Base-by-base conservation (phyloP, 495 filamentous ascomycete species). In the Penicillium fimorum region DNA sequence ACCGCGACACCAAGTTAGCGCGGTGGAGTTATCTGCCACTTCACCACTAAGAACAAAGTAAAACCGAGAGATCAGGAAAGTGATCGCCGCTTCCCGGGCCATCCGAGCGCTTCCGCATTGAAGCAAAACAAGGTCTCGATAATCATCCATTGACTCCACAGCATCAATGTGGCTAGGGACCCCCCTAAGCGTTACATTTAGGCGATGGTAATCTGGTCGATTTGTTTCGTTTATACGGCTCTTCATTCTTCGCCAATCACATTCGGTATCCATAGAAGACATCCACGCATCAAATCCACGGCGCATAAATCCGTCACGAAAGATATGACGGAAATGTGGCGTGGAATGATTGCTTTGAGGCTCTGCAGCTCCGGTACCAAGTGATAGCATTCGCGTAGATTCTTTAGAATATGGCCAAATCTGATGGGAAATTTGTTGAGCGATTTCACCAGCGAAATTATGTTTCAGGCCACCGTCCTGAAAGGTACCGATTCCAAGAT, bases 271-370 rank as follows among this genome's bases (percentile, higher is more conserved):
- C 48, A 68, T 57, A 33, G 58, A 56, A 9, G 62, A 63, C 56
- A 68, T 68, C 55, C 50, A 68, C 10, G 60, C 55, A 42, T 62
- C 50, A 47, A 60, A 65, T 10, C 60, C 56, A 10, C 56, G 25
- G 10, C 46, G 58, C 20, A 68, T n/a, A 45, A 68, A 68, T 25
- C 65, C 57, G 22, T 68, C 58, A 22, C 49, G 55, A 53, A 65
- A 63, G 17, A 63, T 49, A 40, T 68, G 47, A 15, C 55, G 60
- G 37, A 68, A 63, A 48, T 58, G 38, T 6, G 53, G 58, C 18
- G 57, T 59, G n/a, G n/a, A n/a, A n/a, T n/a, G n/a, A n/a, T 5
- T 46, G 45, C 24, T 58, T 12, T 32, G 27, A 12, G 45, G 10
- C 37, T 53, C 6, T 4, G 27, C 35, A n/a, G 43, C 55, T 33